phyloP scores from a whole-genome alignment of 1,139 yeast species.

The Candida albicans region DNA sequence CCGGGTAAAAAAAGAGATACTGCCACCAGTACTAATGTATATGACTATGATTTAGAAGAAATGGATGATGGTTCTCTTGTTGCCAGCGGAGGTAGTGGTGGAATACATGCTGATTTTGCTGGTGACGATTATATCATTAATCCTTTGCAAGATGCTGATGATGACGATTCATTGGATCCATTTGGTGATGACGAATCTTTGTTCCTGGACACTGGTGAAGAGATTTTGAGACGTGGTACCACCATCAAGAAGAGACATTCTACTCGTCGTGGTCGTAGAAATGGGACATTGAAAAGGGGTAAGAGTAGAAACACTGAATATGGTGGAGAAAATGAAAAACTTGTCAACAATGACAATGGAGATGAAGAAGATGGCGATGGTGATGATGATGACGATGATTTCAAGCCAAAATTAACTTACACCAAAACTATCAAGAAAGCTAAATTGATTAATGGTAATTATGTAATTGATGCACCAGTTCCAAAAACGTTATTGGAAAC shows the following conservation, averaged over 20 bases:
- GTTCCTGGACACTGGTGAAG: constrained; percentile 45
- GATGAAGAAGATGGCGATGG: constrained; percentile 16
- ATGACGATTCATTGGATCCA: constrained; percentile 41
- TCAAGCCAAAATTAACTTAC: constrained; percentile 43
- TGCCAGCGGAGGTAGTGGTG: neutral
- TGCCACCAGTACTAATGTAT: constrained; percentile 13
- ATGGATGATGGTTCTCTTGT: constrained; percentile 11
- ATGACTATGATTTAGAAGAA: constrained; percentile 17
- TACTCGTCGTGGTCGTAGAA: constrained; percentile 2
- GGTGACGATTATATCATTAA: constrained; percentile 47
- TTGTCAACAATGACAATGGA: neutral
- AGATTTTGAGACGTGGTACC: constrained; percentile 34
- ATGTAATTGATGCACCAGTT: constrained; percentile 79
- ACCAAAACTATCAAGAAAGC: constrained; percentile 53
- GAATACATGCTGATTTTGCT: constrained; percentile 5
- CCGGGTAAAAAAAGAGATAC: constrained; percentile 28
- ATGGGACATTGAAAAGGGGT: neutral
- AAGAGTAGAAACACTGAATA: constrained; percentile 1
- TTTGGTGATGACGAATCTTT: constrained; percentile 50
- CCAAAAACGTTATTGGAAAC: constrained; percentile 58
- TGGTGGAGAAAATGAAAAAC: constrained; percentile 5
- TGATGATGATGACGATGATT: constrained; percentile 40
- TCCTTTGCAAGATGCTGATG: constrained; percentile 43
- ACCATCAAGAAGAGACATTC: constrained; percentile 29
- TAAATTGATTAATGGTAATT: constrained; percentile 64